Evolutionary conservation across 805 yeast genomes (phyloP).

Genomic region (Metschnikowia proteae): DNA sequence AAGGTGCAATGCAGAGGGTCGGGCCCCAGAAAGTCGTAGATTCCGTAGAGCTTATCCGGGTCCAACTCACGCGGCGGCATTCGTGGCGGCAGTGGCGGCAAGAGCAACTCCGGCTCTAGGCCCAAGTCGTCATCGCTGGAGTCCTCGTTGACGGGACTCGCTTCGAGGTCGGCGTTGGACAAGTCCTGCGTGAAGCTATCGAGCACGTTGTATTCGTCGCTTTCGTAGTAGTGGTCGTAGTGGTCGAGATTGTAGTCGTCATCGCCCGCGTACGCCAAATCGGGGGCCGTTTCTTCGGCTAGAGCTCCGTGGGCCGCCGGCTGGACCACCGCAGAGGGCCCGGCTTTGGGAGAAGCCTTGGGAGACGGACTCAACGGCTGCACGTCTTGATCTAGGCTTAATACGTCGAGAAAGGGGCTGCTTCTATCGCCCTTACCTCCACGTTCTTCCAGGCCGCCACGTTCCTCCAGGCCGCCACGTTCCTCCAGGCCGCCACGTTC

Average conservation of each 20-base stretch:
- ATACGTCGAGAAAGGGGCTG: neutral
- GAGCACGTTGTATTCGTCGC: conserved; percentile 6
- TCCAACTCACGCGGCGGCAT: conserved; percentile 80
- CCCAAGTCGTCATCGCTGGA: conserved; percentile 22
- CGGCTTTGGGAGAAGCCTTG: neutral
- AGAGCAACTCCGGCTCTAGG: conserved; percentile 41
- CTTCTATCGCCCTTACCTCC: too few relatives aligned
- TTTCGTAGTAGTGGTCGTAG: conserved; percentile 11
- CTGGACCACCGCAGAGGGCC: neutral
- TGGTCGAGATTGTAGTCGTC: conserved; percentile 9
- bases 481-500: too few relatives aligned
- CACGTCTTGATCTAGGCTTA: neutral
- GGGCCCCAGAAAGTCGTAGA: conserved; percentile 85
- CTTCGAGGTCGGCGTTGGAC: conserved; percentile 19
- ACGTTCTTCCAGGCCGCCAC: too few relatives aligned
- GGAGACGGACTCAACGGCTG: neutral
- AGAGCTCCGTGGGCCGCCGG: neutral
- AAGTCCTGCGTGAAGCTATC: conserved; percentile 17
- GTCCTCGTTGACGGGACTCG: conserved; percentile 4
- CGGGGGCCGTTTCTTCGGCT: neutral
- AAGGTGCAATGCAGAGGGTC: conserved; percentile 89
- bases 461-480: too few relatives aligned
- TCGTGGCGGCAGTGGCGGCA: conserved; percentile 63
- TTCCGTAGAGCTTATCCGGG: conserved; percentile 79
- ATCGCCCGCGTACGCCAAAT: neutral